These are phyloP conservation scores for Penicillium expansum DNA, from an alignment of 2,329 filamentous ascomycete species.

Conservation along the genomic window DNA sequence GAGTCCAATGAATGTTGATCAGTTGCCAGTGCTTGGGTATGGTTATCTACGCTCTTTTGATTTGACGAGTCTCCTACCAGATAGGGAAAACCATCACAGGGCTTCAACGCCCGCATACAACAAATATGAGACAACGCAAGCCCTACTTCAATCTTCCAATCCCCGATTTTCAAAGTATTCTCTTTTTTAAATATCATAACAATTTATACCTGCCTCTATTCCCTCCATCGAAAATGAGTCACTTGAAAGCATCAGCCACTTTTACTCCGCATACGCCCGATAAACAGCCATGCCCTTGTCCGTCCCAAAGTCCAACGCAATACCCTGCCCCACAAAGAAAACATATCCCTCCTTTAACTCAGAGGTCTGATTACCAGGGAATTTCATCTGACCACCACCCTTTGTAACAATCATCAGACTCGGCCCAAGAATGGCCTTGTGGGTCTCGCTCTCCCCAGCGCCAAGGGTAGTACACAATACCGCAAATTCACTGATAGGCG, in stretches of 20 bases:
- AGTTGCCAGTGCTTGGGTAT: background rate
- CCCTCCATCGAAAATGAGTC: background rate
- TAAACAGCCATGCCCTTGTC: slow-evolving; percentile 48
- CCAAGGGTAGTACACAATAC: slow-evolving; percentile 61
- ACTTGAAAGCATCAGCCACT: background rate
- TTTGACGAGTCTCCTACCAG: background rate
- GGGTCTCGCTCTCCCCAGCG: slow-evolving; percentile 57
- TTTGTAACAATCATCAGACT: slow-evolving; percentile 62
- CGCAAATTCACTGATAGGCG: slow-evolving; percentile 70
- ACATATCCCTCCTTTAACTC: slow-evolving; percentile 61
- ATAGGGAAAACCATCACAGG: background rate
- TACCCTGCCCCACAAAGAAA: slow-evolving; percentile 63
- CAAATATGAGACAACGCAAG: background rate
- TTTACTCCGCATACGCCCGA: slow-evolving; percentile 44
- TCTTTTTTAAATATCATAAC: background rate
- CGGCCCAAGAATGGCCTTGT: slow-evolving; percentile 58
- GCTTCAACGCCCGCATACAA: slow-evolving; percentile 1
- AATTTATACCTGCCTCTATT: background rate
- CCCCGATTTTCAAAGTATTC: slow-evolving; percentile 23
- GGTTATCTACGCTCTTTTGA: background rate
- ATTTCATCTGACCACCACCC: slow-evolving; percentile 57
- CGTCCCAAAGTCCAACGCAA: slow-evolving; percentile 48
- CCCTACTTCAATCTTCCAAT: background rate
- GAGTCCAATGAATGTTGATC: background rate
- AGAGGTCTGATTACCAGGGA: slow-evolving; percentile 50